Conservation (phyloP, 2,329 filamentous ascomycete species). For the Colletotrichum sojae region DNA sequence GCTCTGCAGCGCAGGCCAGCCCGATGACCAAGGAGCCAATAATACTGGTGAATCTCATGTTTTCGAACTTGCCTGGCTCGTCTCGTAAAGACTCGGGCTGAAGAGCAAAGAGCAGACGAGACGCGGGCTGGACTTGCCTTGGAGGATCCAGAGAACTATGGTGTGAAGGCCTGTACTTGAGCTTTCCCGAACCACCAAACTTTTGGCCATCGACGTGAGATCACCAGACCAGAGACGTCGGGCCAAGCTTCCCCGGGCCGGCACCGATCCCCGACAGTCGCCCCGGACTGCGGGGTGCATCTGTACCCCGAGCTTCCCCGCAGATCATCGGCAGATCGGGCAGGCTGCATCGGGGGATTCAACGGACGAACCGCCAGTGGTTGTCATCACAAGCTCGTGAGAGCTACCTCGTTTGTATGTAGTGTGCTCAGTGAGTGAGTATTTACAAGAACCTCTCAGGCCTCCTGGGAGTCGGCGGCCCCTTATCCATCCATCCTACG, state of each 20-base stretch:
- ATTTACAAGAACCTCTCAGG: background rate
- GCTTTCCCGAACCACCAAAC: no score
- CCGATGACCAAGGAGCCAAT: background rate
- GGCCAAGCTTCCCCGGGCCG: background rate
- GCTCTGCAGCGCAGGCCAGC: background rate
- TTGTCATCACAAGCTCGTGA: background rate
- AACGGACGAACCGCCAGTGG: background rate
- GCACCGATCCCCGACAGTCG: conserved; percentile 8
- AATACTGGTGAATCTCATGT: background rate
- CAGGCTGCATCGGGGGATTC: conserved; percentile 1
- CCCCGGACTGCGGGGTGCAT: conserved; percentile 14
- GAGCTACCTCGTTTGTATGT: background rate
- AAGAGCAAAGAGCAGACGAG: no score
- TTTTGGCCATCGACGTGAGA: no score
- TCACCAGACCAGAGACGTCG: background rate
- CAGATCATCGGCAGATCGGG: conserved; percentile 12
- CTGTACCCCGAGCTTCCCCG: background rate
- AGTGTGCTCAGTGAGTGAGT: background rate
- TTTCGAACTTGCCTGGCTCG: background rate
- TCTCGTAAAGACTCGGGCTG: no score
- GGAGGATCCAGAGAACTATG: no score
- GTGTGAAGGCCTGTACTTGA: no score
- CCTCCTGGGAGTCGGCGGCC: background rate
- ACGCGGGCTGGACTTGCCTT: no score
- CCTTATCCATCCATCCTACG: background rate